These are phyloP conservation scores for Caulochytrium protostelioides DNA, from an alignment of 371 early-diverging fungal species.

Conservation along the genomic window DNA sequence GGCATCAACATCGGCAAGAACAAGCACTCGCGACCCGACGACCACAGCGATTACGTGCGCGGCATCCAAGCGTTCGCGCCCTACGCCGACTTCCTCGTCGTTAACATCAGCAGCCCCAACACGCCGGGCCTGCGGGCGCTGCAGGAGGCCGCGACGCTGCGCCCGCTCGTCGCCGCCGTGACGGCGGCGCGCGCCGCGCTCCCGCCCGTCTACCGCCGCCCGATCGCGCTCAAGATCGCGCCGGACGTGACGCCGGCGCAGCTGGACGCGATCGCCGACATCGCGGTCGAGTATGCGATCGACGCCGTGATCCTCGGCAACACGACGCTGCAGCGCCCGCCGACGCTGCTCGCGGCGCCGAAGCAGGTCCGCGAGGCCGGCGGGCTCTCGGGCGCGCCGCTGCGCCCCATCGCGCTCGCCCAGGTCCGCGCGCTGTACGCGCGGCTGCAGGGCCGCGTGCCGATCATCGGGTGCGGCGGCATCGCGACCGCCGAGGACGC, in stretches of 20 bases:
- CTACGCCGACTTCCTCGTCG: slow-evolving; percentile 59
- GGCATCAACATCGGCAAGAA: slow-evolving; percentile 72
- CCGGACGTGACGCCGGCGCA: slow-evolving; percentile 51
- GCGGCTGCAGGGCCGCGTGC: slow-evolving; percentile 39
- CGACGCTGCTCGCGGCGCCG: slow-evolving; percentile 13
- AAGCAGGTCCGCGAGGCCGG: slow-evolving; percentile 31
- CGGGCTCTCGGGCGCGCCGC: slow-evolving; percentile 55
- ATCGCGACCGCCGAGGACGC: slow-evolving; percentile 47
- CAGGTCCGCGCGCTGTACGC: slow-evolving; percentile 41
- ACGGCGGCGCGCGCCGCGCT: slow-evolving; percentile 24
- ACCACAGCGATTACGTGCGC: slow-evolving; percentile 42
- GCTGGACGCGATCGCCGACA: slow-evolving; percentile 43
- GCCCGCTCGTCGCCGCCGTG: slow-evolving; percentile 9
- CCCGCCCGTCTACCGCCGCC: slow-evolving; percentile 24
- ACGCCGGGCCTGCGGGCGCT: slow-evolving; percentile 49
- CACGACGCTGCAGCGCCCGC: slow-evolving; percentile 56
- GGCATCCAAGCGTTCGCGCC: slow-evolving; percentile 42
- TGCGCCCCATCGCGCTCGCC: slow-evolving; percentile 36
- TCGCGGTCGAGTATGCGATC: slow-evolving; percentile 33
- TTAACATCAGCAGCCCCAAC: slow-evolving; percentile 64
- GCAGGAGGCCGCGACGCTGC: slow-evolving; percentile 22
- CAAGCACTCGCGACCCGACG: slow-evolving; percentile 37
- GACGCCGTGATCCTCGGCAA: slow-evolving; percentile 67
- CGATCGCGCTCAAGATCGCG: slow-evolving; percentile 61
- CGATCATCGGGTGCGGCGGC: slow-evolving; percentile 68